Conservation (phyloP, 768 basidiomycete genomes). For the Termitomyces sp. region DNA sequence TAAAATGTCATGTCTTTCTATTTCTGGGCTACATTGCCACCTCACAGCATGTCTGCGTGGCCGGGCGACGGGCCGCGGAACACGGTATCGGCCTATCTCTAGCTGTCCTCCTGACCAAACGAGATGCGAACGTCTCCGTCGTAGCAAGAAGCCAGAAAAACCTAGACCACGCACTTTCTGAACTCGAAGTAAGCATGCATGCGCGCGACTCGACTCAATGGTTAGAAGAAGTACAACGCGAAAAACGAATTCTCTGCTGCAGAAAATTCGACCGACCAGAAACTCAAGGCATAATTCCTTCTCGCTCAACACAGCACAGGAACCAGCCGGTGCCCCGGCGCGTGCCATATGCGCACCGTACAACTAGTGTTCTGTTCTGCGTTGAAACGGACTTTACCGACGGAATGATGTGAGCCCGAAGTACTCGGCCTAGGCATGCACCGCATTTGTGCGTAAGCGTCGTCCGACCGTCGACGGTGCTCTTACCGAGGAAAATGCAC, state of each 20-base stretch:
- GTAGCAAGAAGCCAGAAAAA: constrained; percentile 69
- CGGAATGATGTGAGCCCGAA: too few species aligned
- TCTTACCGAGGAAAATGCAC: too few species aligned
- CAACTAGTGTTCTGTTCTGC: too few species aligned
- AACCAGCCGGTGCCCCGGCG: constrained; percentile 56
- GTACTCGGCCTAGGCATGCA: too few species aligned
- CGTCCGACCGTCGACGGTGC: too few species aligned
- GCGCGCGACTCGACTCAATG: too few species aligned
- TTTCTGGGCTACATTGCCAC: not conserved
- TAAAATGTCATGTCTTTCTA: not conserved
- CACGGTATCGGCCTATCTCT: constrained; percentile 18
- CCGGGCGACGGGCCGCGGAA: constrained; percentile 89
- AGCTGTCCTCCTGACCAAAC: constrained; percentile 48
- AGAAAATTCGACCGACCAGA: constrained; percentile 49
- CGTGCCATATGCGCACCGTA: constrained; percentile 49
- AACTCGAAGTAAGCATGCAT: constrained; percentile 55
- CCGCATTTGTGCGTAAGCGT: too few species aligned
- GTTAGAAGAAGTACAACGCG: too few species aligned
- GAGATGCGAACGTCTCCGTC: constrained; percentile 77
- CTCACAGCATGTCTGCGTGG: constrained; percentile 72
- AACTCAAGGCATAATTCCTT: constrained; percentile 61
- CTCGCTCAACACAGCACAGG: constrained; percentile 45
- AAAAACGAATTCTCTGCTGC: too few species aligned
- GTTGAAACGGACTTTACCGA: too few species aligned
- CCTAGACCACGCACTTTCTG: constrained; percentile 51